phyloP scores from a whole-genome alignment of 164 flowering plant genomes.

The Liquidambar formosana region DNA sequence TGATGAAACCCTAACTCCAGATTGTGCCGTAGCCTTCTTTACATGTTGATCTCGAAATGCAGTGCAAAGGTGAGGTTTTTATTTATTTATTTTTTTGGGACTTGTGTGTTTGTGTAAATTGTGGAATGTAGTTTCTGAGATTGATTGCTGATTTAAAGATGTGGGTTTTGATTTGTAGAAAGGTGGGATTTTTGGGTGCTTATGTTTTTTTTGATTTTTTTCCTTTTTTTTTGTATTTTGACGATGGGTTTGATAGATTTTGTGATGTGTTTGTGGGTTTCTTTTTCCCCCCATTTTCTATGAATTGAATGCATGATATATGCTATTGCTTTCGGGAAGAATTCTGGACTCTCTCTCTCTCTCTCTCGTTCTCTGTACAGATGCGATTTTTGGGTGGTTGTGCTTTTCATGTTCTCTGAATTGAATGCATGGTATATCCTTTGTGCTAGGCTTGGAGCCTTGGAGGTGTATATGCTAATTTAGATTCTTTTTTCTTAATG shows the following conservation, averaged over 20 bases:
- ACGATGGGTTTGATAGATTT: conserved; percentile 2
- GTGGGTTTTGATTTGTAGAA: conserved; percentile 6
- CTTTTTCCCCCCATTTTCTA: neutral
- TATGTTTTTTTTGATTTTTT: conserved; percentile 2
- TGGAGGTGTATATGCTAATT: neutral
- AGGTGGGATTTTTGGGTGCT: conserved; percentile 2
- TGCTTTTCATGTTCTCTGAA: neutral
- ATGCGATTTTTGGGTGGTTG: too few species aligned
- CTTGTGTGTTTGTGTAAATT: neutral
- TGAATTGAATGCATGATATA: neutral
- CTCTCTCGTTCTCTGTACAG: neutral
- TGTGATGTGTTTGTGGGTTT: neutral
- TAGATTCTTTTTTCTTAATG: neutral
- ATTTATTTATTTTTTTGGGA: neutral
- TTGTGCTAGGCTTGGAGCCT: neutral
- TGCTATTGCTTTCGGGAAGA: neutral
- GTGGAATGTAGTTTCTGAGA: neutral
- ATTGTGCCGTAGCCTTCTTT: neutral
- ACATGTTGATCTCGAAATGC: conserved; percentile 10
- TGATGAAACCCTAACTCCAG: conserved; percentile 7
- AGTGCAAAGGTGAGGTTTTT: conserved; percentile 13
- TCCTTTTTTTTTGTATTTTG: too few species aligned
- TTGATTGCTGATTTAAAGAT: neutral
- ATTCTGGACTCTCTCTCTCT: neutral
- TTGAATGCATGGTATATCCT: neutral